Percentiles rank a stretch among this genome's conserved stretches.
Conservation (phyloP, 768 basidiomycete species). For the Phlebiopsis gigantea region DNA sequence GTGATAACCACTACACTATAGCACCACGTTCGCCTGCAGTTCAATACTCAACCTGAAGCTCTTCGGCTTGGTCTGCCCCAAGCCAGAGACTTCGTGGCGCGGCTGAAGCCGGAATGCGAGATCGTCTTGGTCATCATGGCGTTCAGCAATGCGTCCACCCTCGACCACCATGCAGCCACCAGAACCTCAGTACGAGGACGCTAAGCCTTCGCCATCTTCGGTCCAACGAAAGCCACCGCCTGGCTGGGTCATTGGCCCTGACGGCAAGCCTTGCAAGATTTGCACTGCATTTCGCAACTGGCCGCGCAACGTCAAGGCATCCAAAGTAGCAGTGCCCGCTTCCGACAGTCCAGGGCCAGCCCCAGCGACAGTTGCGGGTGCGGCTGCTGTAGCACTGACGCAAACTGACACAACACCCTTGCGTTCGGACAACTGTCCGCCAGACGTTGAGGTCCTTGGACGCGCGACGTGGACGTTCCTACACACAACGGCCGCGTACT, state of each 20-base stretch:
- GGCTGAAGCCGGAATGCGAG: background rate
- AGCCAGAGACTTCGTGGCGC: background rate
- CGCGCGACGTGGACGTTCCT: constrained; percentile 96
- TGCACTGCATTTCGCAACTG: constrained; percentile 79
- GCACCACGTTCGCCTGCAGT: background rate
- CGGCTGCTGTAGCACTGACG: constrained; percentile 28
- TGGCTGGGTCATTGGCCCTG: constrained; percentile 84
- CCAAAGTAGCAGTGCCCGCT: constrained; percentile 13
- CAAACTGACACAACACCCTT: constrained; percentile 24
- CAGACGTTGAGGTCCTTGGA: constrained; percentile 86
- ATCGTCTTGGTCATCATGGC: background rate
- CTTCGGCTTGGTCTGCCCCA: background rate
- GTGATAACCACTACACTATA: constrained; percentile 1
- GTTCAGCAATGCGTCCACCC: too few species aligned
- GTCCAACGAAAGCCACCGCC: constrained; percentile 40
- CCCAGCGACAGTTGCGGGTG: constrained; percentile 14
- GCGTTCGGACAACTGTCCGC: constrained; percentile 71
- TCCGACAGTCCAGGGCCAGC: constrained; percentile 6
- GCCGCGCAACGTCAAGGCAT: constrained; percentile 37
- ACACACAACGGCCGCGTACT: constrained; percentile 93
- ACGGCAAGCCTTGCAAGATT: constrained; percentile 94
- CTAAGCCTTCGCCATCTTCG: background rate
- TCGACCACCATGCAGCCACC: background rate
- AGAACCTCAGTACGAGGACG: background rate
- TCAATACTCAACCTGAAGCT: background rate